Conservation (phyloP, 2,329 filamentous ascomycete genomes). For the Botrytis hyacinthi region DNA sequence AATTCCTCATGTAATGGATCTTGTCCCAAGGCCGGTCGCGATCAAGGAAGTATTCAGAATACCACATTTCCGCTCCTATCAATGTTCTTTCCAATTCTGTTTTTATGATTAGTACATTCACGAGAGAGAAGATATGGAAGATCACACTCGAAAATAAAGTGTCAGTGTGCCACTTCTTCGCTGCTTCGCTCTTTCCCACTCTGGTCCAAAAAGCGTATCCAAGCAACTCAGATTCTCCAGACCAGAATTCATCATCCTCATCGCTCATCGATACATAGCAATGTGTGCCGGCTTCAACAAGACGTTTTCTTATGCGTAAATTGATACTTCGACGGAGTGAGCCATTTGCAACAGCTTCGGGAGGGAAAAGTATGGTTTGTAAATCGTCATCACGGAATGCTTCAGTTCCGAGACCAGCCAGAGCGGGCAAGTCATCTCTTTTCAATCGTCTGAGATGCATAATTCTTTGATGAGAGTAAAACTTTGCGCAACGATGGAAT, state of each 20-base stretch:
- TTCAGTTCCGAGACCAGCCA: neutral
- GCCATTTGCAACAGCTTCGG: constrained; percentile 2
- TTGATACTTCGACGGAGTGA: neutral
- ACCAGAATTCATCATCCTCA: constrained; percentile 16
- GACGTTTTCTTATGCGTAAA: neutral
- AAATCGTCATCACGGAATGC: constrained; percentile 7
- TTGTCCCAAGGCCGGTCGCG: constrained; percentile 14
- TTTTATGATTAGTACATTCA: neutral
- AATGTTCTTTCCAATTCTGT: constrained; percentile 16
- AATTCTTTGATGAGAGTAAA: neutral
- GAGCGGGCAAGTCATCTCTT: neutral
- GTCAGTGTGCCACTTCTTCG: constrained; percentile 15
- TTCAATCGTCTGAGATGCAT: constrained; percentile 14
- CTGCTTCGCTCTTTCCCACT: constrained; percentile 11
- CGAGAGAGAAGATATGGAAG: neutral
- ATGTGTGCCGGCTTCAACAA: neutral
- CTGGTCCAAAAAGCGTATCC: constrained; percentile 15
- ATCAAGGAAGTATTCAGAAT: constrained; percentile 10
- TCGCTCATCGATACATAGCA: constrained; percentile 9
- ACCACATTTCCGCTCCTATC: constrained; percentile 9
- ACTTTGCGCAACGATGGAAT: neutral
- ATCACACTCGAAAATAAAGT: constrained; percentile 3
- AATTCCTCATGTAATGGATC: neutral
- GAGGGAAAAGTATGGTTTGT: constrained; percentile 4
- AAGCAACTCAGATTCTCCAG: constrained; percentile 9